Evolutionary conservation across 495 filamentous ascomycete species (phyloP).

Genomic region (Penicillium odoratum): DNA sequence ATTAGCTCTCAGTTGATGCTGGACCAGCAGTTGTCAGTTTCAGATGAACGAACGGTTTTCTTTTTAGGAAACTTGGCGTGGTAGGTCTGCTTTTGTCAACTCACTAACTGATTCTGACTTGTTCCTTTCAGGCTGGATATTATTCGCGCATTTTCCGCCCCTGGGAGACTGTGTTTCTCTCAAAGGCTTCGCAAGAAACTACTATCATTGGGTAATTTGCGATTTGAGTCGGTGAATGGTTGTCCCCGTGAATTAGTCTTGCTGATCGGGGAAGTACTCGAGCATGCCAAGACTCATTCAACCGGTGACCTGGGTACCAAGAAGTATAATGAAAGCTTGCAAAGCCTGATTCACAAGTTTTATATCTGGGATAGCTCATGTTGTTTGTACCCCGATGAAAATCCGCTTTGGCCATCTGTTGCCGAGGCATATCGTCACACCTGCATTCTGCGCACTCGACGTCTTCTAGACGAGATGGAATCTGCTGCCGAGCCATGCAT

Average conservation of each 20-base stretch:
- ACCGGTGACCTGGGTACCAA: conserved; percentile 20
- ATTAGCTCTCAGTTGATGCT: conserved; percentile 36
- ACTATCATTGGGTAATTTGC: conserved; percentile 26
- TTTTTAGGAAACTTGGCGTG: conserved; percentile 42
- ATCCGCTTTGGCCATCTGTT: conserved; percentile 32
- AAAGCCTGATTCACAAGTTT: conserved; percentile 24
- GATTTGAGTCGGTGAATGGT: conserved; percentile 40
- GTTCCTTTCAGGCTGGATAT: conserved; percentile 34
- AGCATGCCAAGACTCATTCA: conserved; percentile 34
- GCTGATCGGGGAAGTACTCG: conserved; percentile 34
- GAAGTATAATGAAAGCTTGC: conserved; percentile 23
- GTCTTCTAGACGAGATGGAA: conserved; percentile 30
- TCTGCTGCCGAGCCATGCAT: conserved; percentile 28
- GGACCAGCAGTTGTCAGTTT: conserved; percentile 24
- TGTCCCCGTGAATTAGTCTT: conserved; percentile 37
- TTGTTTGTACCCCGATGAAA: conserved; percentile 28
- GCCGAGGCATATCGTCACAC: conserved; percentile 37
- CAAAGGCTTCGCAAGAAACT: conserved; percentile 34
- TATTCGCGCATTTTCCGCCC: conserved; percentile 36
- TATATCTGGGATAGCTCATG: conserved; percentile 29
- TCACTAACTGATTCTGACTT: background rate
- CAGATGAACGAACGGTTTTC: conserved; percentile 35
- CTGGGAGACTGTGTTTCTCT: conserved; percentile 36
- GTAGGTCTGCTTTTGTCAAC: conserved; percentile 11
- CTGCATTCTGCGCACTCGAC: conserved; percentile 36